Conservation (phyloP, 441 rosid species). For the Eruca vesicaria region DNA sequence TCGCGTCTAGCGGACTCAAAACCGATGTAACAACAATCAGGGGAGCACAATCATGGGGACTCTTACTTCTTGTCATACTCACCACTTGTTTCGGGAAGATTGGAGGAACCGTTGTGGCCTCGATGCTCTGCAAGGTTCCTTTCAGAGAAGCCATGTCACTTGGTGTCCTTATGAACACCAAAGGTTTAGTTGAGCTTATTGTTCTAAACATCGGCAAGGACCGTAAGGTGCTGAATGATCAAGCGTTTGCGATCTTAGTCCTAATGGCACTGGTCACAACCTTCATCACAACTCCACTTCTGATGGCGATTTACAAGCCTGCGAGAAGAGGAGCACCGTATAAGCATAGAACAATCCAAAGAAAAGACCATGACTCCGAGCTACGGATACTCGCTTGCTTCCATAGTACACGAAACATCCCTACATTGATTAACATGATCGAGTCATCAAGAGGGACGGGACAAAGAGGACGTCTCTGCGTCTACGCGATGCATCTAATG, state of each 20-base stretch:
- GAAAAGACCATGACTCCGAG: conserved; percentile 48
- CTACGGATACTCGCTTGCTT: conserved; percentile 56
- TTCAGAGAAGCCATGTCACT: conserved; percentile 50
- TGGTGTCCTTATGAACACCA: conserved; percentile 65
- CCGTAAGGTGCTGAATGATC: conserved; percentile 58
- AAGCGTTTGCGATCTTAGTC: conserved; percentile 55
- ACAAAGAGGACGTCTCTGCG: conserved; percentile 44
- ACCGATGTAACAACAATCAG: conserved; percentile 58
- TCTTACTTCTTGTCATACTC: conserved; percentile 50
- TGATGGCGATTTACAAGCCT: conserved; percentile 53
- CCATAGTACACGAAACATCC: conserved; percentile 60
- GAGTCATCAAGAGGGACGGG: conserved; percentile 57
- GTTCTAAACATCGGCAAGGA: conserved; percentile 68
- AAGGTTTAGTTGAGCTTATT: conserved; percentile 65
- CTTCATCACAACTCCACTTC: conserved; percentile 57
- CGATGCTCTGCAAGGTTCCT: conserved; percentile 45
- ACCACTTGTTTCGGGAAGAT: conserved; percentile 64
- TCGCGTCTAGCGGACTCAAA: conserved; percentile 65
- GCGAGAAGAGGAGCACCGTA: conserved; percentile 52
- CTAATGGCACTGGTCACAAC: conserved; percentile 66
- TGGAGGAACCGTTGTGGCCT: conserved; percentile 43
- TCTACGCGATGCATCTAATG: conserved; percentile 65
- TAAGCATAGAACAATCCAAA: conserved; percentile 44
- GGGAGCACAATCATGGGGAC: conserved; percentile 55
- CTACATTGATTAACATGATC: conserved; percentile 54